These are phyloP conservation scores for Daedalea quercina DNA, from an alignment of 768 basidiomycete species.

Conservation along the genomic window DNA sequence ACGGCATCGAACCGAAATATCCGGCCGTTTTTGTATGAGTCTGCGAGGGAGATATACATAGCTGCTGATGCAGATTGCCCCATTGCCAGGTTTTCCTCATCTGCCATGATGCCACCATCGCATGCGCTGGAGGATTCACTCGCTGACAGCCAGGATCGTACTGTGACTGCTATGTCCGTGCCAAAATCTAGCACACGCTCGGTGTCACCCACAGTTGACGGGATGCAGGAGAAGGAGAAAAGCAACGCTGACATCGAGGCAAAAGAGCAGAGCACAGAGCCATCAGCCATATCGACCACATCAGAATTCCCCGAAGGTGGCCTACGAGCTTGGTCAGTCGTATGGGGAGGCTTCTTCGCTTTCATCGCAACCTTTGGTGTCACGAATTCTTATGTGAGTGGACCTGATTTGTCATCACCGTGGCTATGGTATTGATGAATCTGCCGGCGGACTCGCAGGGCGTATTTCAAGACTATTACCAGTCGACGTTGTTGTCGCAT, in stretches of 20 bases:
- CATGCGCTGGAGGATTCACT: too few species aligned
- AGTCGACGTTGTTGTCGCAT: conserved; percentile 14
- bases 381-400: conserved; percentile 14
- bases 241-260: not conserved
- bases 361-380: conserved; percentile 16
- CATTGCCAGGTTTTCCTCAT: too few species aligned
- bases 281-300: not conserved
- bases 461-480: conserved; percentile 23
- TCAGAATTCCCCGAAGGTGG: conserved; percentile 20
- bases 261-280: not conserved
- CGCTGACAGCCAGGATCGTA: too few species aligned
- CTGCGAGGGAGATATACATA: too few species aligned
- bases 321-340: conserved; percentile 19
- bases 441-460: conserved; percentile 11
- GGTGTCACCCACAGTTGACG: not conserved
- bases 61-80: too few species aligned
- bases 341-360: conserved; percentile 14
- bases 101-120: too few species aligned
- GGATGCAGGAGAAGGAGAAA: not conserved
- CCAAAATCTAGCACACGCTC: not conserved
- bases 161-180: not conserved
- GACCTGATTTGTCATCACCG: not conserved
- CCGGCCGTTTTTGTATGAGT: too few species aligned
- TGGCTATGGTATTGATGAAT: too few species aligned
- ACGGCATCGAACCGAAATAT: too few species aligned